A percentile compares a stretch with the other conserved stretches of the same genome.
Conservation (phyloP, 108 stramenopile species). For the Skeletonema tropicum region DNA sequence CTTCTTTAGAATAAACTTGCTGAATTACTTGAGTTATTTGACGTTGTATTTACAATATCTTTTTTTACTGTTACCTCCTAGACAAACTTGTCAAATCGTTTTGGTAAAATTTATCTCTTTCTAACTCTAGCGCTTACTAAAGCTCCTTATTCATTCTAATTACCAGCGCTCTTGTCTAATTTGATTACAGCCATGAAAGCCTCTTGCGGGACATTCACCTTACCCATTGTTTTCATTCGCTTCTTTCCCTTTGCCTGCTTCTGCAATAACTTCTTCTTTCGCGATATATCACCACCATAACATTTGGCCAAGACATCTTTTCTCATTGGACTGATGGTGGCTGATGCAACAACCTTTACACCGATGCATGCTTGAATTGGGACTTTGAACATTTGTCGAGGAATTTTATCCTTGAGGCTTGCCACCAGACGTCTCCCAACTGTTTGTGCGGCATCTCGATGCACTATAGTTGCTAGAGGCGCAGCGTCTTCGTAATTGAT, state of each 20-base stretch:
- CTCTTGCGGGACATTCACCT: conserved; percentile 97
- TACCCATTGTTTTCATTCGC: conserved; percentile 98
- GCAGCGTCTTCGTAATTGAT: conserved; percentile 96
- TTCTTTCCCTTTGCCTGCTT: conserved; percentile 99
- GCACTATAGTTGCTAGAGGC: conserved; percentile 93
- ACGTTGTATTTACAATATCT: too few species aligned
- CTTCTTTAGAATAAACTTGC: too few species aligned
- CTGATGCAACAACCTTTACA: conserved; percentile 88
- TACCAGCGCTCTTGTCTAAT: conserved; percentile 55
- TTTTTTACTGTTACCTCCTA: too few species aligned
- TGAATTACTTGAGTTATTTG: too few species aligned
- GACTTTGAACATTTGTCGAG: conserved; percentile 99
- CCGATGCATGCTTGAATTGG: conserved; percentile 96
- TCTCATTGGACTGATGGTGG: conserved; percentile 93
- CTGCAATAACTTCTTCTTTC: conserved; percentile 98
- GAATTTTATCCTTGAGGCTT: conserved; percentile 93
- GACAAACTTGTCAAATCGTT: too few species aligned
- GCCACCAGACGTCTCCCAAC: conserved; percentile 81
- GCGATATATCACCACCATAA: conserved; percentile 97
- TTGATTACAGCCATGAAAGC: conserved; percentile 98
- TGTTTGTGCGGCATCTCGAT: conserved; percentile 87
- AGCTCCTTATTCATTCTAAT: not conserved
- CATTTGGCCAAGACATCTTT: conserved; percentile 99
- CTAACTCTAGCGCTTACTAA: too few species aligned
- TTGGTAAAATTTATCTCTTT: too few species aligned